A percentile compares a stretch with the other conserved stretches of the same genome.
These are phyloP conservation scores for Thielaviopsis ethacetica DNA, from an alignment of 2,329 filamentous ascomycete genomes.

Conservation along the genomic window DNA sequence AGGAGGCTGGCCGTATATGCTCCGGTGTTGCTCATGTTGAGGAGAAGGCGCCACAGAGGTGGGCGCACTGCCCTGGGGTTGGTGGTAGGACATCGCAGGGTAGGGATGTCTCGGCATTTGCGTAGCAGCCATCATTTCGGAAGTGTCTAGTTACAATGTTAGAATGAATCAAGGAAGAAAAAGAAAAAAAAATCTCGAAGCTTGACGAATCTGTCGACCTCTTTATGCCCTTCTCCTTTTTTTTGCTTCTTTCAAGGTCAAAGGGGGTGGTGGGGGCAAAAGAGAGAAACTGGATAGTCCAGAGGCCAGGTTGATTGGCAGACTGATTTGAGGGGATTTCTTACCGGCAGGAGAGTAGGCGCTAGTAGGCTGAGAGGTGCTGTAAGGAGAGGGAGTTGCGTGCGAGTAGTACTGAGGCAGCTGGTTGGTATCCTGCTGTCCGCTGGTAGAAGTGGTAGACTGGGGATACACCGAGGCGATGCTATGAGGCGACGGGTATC, in stretches of 20 bases:
- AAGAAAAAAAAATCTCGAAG: slow-evolving; percentile 1
- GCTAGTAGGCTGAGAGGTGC: slow-evolving; percentile 62
- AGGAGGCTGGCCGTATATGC: slow-evolving; percentile 65
- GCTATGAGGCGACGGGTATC: slow-evolving; percentile 52
- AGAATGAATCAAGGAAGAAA: background rate
- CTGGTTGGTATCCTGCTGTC: slow-evolving; percentile 46
- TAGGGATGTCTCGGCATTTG: slow-evolving; percentile 63
- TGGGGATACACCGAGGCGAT: slow-evolving; percentile 38
- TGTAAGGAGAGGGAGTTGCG: slow-evolving; percentile 53
- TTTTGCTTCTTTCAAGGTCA: background rate
- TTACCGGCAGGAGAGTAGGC: slow-evolving; percentile 78
- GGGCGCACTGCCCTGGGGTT: slow-evolving; percentile 86
- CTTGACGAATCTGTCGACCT: background rate
- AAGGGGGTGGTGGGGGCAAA: background rate
- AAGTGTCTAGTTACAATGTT: slow-evolving; percentile 28
- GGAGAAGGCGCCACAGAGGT: slow-evolving; percentile 83
- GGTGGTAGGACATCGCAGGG: slow-evolving; percentile 81
- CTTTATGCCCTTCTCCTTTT: background rate
- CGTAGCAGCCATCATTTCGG: slow-evolving; percentile 51
- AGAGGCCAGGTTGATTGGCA: background rate
- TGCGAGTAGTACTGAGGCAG: slow-evolving; percentile 57
- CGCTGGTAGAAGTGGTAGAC: slow-evolving; percentile 42
- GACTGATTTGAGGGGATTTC: background rate
- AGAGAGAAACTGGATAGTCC: background rate
- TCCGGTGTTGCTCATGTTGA: slow-evolving; percentile 75